Conservation (phyloP, 2,329 filamentous ascomycete genomes). For the Trichoderma sp. region DNA sequence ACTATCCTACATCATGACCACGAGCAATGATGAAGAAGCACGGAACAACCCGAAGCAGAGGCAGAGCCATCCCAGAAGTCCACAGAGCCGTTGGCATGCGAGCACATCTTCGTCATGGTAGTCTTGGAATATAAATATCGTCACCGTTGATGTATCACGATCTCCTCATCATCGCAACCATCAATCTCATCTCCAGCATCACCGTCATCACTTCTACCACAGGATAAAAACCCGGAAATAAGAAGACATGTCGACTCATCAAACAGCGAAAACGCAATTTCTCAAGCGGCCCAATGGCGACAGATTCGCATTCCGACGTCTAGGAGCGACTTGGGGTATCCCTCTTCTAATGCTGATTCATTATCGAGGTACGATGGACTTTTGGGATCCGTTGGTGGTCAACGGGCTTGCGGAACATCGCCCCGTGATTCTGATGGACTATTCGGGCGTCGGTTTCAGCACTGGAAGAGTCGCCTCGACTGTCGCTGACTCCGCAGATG, state of each 20-base stretch:
- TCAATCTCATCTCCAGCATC: neutral
- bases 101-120: neutral
- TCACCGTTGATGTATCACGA: neutral
- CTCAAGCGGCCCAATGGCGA: neutral
- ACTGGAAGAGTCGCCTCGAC: neutral
- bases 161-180: neutral
- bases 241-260: neutral
- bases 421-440: neutral
- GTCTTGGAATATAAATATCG: neutral
- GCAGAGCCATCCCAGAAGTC: neutral
- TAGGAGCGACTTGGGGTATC: neutral
- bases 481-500: neutral
- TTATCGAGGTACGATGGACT: neutral
- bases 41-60: neutral
- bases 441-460: neutral
- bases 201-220: neutral
- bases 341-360: neutral
- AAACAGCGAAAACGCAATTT: neutral
- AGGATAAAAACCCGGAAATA: neutral
- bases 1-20: neutral
- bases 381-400: neutral
- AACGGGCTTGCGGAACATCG: neutral
- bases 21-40: neutral
- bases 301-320: neutral
- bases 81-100: neutral